Base-by-base conservation (phyloP, 441 rosid genomes). In the Biscutella auriculata region DNA sequence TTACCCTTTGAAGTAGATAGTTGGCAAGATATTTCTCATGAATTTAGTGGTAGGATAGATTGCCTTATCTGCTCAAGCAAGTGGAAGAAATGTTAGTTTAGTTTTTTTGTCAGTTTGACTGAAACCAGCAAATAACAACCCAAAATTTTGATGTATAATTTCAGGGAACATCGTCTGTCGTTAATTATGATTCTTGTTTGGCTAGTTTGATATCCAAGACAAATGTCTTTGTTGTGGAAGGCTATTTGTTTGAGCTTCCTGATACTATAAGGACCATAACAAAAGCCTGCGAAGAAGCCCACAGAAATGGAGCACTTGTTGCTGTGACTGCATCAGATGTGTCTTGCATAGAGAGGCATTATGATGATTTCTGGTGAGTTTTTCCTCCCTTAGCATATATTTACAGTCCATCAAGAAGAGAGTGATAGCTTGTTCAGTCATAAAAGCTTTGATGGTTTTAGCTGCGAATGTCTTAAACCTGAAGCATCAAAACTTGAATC, bases 271-370 rank as follows among this genome's bases (percentile, higher is more conserved):
- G 74, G 63, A 82, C 98, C 67, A 80, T 88, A 60, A 67, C 77
- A 19, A 80, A 77, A 76, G 94, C 97, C 21, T 92, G 95, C 16
- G 87, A 88, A 76, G 97, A 76, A 79, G 97, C 98, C 34, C 84
- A 70, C 50, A 79, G 69, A 54, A 72, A 60, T 52, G 95, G 95
- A 67, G 94, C 85, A 5, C 71, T 92, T 60, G 82, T 92, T 78
- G 98, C 97, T 25, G 78, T 88, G 43, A 84, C 97, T 17, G 97
- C 97, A 54, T 92, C 97, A 11, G 98, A 92, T 66, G 88, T 86
- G 35, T 80, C 97, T 42, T 88, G 98, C 75, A 86, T 92, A 5
- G 97, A 86, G 73, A 78, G 84, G 35, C 95, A 86, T 68, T 88
- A 84, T 43, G 97, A 88, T 78, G 95, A 83, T 71, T 92, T 84